Percentiles rank a stretch among this genome's conserved stretches.
Evolutionary conservation across 371 early-diverging fungal genomes (phyloP).

Genomic region (Mortierella sp.): DNA sequence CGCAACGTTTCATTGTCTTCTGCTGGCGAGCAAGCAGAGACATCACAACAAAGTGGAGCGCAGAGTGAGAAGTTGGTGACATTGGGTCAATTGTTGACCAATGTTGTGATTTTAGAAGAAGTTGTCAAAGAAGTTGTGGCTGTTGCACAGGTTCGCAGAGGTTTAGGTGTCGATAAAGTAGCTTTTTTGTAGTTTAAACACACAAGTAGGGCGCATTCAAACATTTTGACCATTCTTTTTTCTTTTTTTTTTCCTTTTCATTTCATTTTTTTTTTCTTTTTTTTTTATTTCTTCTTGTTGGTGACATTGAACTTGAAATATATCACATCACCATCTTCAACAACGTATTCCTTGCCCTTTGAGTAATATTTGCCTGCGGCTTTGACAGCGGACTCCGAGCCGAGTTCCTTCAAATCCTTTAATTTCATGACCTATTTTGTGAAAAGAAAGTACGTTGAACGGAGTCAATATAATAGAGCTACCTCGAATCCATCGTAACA

Average conservation of each 20-base stretch:
- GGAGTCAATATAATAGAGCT: no score
- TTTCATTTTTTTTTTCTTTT: not conserved
- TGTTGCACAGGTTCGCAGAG: conserved; percentile 83
- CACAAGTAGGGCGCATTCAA: no score
- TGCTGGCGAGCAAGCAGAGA: not conserved
- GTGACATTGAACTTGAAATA: conserved; percentile 82
- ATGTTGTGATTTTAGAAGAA: conserved; percentile 93
- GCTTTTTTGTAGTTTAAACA: conserved; percentile 55
- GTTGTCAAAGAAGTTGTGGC: conserved; percentile 91
- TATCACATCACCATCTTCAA: conserved; percentile 95
- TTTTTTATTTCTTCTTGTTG: conserved; percentile 59
- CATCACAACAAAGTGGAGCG: not conserved
- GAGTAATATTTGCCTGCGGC: conserved; percentile 93
- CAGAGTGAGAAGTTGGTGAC: conserved; percentile 66
- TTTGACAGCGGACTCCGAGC: conserved; percentile 93
- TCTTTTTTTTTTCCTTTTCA: conserved; percentile 3
- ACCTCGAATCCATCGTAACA: no score
- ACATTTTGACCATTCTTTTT: not conserved
- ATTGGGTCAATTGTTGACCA: conserved; percentile 81
- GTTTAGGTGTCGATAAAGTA: conserved; percentile 82
- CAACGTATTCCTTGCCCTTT: conserved; percentile 96
- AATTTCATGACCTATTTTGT: conserved; percentile 79
- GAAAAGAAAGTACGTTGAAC: not conserved
- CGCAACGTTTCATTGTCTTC: conserved; percentile 24
- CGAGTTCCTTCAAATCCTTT: conserved; percentile 76